phyloP scores from a whole-genome alignment of 371 early-diverging fungal species.

The Cladochytrium tenue region DNA sequence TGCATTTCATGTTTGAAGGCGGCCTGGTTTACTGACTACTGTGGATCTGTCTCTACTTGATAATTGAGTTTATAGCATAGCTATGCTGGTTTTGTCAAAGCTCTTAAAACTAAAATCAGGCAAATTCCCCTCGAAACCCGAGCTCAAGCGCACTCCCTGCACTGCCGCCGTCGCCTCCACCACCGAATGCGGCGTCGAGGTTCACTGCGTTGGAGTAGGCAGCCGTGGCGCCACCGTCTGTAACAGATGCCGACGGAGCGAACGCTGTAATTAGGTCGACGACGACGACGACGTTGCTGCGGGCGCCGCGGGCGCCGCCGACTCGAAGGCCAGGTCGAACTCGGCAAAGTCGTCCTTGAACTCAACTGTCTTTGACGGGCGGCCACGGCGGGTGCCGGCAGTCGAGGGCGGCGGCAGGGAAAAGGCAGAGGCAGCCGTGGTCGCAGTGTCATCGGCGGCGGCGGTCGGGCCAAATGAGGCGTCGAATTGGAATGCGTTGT shows the following conservation, averaged over 20 bases:
- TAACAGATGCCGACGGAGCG: not conserved
- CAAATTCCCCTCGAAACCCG: no score
- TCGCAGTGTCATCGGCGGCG: not conserved
- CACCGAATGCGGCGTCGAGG: slow-evolving; percentile 8
- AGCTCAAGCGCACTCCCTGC: no score
- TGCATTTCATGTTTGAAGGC: no score
- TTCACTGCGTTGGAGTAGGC: not conserved
- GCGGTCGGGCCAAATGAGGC: slow-evolving; percentile 20
- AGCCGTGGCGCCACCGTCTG: not conserved
- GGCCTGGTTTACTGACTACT: no score
- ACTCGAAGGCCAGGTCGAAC: slow-evolving; percentile 18
- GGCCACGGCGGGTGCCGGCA: not conserved
- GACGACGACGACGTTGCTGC: slow-evolving; percentile 1
- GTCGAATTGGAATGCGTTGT: slow-evolving; percentile 28
- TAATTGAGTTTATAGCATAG: no score
- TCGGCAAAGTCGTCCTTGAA: slow-evolving; percentile 9
- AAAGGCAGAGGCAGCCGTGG: not conserved
- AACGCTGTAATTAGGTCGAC: not conserved
- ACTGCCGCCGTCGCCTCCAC: no score
- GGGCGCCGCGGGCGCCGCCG: slow-evolving; percentile 1
- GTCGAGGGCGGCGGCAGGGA: not conserved
- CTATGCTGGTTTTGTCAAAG: no score
- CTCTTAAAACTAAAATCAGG: no score
- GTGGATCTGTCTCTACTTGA: no score
- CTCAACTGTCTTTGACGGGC: slow-evolving; percentile 1